phyloP scores from a whole-genome alignment of 306 rosid genomes.

The Vigna angularis region DNA sequence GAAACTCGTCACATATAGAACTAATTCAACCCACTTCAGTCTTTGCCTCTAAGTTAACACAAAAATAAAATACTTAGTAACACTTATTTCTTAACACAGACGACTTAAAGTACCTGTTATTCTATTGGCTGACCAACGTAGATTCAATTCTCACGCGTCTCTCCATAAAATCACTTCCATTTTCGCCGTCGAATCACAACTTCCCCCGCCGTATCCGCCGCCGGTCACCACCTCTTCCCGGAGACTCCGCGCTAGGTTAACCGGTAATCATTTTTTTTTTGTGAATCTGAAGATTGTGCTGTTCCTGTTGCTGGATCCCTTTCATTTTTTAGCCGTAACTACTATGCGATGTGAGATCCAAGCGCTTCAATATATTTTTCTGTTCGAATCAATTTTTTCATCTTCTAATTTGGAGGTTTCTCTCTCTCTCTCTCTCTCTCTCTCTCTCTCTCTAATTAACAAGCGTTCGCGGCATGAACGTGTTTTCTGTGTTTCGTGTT shows the following conservation, averaged over 20 bases:
- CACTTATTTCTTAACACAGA: not conserved
- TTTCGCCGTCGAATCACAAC: not conserved
- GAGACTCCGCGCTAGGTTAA: not conserved
- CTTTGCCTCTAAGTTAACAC: not conserved
- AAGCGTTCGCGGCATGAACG: too few relatives aligned
- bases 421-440: too few relatives aligned
- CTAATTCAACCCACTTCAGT: too few relatives aligned
- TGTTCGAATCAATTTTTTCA: not conserved
- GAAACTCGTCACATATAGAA: too few relatives aligned
- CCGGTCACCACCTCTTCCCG: not conserved
- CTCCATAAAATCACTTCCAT: not conserved
- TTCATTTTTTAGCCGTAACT: conserved; percentile 3
- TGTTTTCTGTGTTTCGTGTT: conserved; percentile 2
- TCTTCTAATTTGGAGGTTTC: conserved; percentile 2
- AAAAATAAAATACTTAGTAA: not conserved
- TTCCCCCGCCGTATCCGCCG: conserved; percentile 18
- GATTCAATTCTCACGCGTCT: conserved; percentile 21
- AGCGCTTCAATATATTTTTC: not conserved
- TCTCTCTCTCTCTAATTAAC: too few relatives aligned
- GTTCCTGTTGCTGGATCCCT: conserved; percentile 25
- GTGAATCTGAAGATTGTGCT: conserved; percentile 11
- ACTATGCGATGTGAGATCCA: conserved; percentile 33
- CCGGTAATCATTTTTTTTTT: conserved; percentile 15
- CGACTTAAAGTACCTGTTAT: not conserved
- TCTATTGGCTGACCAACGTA: conserved; percentile 38